Percentiles rank a stretch among this genome's conserved stretches.
Conservation (phyloP, 192 early-diverging fungal species). For the Gamsiella multidivaricata region DNA sequence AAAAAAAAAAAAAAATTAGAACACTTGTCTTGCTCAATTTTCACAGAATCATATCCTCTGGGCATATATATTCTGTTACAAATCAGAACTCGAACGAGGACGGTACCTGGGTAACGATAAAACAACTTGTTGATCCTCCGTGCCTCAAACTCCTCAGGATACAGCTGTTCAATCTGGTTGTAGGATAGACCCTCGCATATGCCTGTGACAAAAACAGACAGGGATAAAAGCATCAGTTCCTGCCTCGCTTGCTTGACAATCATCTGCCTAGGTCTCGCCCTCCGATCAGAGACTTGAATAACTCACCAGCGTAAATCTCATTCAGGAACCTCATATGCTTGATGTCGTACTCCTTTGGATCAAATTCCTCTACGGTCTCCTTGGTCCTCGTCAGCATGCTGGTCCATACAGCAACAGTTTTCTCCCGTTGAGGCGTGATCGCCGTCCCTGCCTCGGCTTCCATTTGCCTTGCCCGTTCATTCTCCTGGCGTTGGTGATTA, state of each 20-base stretch:
- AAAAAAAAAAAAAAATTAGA: too few species aligned
- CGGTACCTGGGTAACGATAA: conserved; percentile 88
- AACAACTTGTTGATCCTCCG: conserved; percentile 88
- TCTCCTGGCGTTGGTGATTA: conserved; percentile 63
- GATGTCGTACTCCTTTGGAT: conserved; percentile 80
- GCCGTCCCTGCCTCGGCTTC: conserved; percentile 21
- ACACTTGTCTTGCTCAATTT: too few species aligned
- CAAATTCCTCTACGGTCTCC: conserved; percentile 86
- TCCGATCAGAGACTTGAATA: too few species aligned
- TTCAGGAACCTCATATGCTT: conserved; percentile 86
- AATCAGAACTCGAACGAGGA: too few species aligned
- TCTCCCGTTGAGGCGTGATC: conserved; percentile 19
- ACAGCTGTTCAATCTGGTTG: conserved; percentile 78
- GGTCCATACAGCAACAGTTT: conserved; percentile 80
- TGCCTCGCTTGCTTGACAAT: not conserved
- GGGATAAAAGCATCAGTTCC: not conserved
- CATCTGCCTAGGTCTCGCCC: not conserved
- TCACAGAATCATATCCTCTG: too few species aligned
- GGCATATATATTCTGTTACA: too few species aligned
- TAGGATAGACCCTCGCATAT: conserved; percentile 82
- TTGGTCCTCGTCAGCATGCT: conserved; percentile 86
- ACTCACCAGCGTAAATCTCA: conserved; percentile 88
- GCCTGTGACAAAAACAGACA: conserved; percentile 8
- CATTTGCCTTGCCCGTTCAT: conserved; percentile 22
- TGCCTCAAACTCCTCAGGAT: conserved; percentile 86